Percentiles rank a stretch among this genome's conserved stretches.
Evolutionary conservation across 257 asterid species (phyloP).

Genomic region (Coffea canephora): DNA sequence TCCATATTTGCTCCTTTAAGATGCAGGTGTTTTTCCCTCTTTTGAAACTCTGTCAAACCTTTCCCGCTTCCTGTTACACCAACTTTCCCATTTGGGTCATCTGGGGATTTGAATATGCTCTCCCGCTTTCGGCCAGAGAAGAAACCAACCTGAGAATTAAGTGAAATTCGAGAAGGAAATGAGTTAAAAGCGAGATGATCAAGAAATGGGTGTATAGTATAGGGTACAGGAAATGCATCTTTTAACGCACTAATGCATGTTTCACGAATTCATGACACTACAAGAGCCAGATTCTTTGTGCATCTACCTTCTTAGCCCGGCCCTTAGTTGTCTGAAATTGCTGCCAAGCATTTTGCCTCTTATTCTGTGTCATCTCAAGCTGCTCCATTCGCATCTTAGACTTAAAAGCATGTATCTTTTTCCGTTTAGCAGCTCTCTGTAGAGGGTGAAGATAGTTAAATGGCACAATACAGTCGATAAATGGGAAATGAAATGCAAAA

Average conservation of each 20-base stretch:
- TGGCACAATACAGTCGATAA: neutral
- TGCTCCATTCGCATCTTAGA: constrained; percentile 93
- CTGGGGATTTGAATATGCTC: constrained; percentile 95
- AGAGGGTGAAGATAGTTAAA: constrained; percentile 1
- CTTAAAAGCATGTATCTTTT: constrained; percentile 88
- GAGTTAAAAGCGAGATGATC: neutral
- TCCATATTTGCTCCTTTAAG: constrained; percentile 79
- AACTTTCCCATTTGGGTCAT: constrained; percentile 89
- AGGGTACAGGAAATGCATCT: neutral
- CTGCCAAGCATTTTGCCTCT: constrained; percentile 98
- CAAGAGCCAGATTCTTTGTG: neutral
- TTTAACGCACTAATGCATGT: neutral
- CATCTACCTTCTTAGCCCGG: constrained; percentile 75
- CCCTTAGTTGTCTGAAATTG: constrained; percentile 96
- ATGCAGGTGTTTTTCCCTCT: constrained; percentile 92
- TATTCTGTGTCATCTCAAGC: constrained; percentile 87
- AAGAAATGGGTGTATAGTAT: neutral
- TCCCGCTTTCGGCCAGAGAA: constrained; percentile 94
- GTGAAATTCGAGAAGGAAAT: neutral
- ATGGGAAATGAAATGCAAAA: neutral
- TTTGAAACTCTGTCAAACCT: constrained; percentile 93
- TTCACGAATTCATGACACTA: neutral
- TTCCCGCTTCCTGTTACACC: constrained; percentile 98
- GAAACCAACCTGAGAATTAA: constrained; percentile 68
- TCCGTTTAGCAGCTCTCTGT: constrained; percentile 88